Percentiles rank a stretch among this genome's conserved stretches.
These are phyloP conservation scores for Camellia sinensis DNA, from an alignment of 148 eudicot genomes.

Conservation along the genomic window DNA sequence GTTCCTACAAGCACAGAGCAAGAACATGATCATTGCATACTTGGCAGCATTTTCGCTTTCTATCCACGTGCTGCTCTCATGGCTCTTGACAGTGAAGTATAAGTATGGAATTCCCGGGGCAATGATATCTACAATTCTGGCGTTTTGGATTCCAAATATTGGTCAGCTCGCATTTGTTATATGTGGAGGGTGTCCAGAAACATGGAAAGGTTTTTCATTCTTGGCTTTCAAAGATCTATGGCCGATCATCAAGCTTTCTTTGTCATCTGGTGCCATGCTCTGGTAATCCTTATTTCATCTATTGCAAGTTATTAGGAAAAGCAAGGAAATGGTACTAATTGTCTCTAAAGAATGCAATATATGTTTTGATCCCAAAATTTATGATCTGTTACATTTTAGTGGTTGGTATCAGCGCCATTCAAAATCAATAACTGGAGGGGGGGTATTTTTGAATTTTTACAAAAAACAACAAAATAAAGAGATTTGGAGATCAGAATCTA, in stretches of 20 bases:
- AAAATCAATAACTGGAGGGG: too few species aligned
- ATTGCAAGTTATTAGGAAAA: neutral
- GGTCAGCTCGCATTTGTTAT: conserved; percentile 27
- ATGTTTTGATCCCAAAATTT: too few species aligned
- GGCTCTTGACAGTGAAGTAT: conserved; percentile 33
- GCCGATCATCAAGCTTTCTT: conserved; percentile 33
- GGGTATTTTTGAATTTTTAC: too few species aligned
- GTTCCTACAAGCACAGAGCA: conserved; percentile 15
- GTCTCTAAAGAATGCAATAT: too few species aligned
- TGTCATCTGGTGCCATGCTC: conserved; percentile 39
- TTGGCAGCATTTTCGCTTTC: conserved; percentile 10
- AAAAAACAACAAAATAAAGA: too few species aligned
- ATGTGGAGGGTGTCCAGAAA: conserved; percentile 29
- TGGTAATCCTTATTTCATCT: conserved; percentile 20
- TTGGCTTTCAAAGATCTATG: conserved; percentile 34
- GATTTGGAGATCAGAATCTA: too few species aligned
- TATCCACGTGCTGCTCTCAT: conserved; percentile 27
- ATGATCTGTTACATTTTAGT: too few species aligned
- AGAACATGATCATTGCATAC: conserved; percentile 10
- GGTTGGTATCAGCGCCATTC: too few species aligned
- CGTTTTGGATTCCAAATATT: conserved; percentile 30
- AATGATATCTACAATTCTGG: conserved; percentile 25
- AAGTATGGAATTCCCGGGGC: conserved; percentile 37
- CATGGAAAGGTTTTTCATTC: conserved; percentile 39
- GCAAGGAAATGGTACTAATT: neutral